Evolutionary conservation across 495 filamentous ascomycete genomes (phyloP), one percentile per base, ranked within the genome.

Genomic region (Podospora bellae-mahoneyi): DNA sequence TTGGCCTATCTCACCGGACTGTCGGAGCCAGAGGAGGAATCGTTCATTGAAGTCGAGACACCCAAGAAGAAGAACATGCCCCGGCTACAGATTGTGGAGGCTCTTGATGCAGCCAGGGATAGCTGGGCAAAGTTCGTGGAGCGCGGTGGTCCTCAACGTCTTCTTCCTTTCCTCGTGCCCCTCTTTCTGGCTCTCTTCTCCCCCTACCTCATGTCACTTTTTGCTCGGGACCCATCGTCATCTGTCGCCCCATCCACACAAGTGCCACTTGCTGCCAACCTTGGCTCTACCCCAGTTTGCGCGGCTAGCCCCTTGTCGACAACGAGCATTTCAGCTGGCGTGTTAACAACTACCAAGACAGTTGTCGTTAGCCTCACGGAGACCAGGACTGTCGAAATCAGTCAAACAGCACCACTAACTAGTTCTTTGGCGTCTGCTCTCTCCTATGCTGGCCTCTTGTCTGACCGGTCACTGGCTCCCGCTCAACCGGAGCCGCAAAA

Each of bases 1-100:
- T 75, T 93, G 61, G 89, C 90, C 63, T 89, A 85, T 55, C 77
- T 93, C 62, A 88, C 87, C 28, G 84, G 82, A 9, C 72, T 86
- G 53, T 77, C 71, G 23, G 82, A 74, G 15, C 39, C 39, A 48
- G 19, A 66, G 26, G 66, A 57, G 75, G 26, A 72, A 58, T 60
- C 2, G 34, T 30, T n/a, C 19, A 27, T 71, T 59, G 30, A 53
- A 3, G 15, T 13, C 2, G 54, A 53, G 19, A 16, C 2, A 0
- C 6, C 16, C 4, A 0, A 15, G 15, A 28, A 9, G 7, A 48
- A 55, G n/a, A 60, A 30, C 19, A 55, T 20, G n/a, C 15, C 34
- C 10, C n/a, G 57, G 4, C 5, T 59, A 6, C 16, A 62, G 61
- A 15, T 64, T 60, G 18, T 54, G 0, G 27, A 60, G 15, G 9